Base-by-base conservation (phyloP, 805 yeast genomes). In the Tetrapisispora taiwanensis region DNA sequence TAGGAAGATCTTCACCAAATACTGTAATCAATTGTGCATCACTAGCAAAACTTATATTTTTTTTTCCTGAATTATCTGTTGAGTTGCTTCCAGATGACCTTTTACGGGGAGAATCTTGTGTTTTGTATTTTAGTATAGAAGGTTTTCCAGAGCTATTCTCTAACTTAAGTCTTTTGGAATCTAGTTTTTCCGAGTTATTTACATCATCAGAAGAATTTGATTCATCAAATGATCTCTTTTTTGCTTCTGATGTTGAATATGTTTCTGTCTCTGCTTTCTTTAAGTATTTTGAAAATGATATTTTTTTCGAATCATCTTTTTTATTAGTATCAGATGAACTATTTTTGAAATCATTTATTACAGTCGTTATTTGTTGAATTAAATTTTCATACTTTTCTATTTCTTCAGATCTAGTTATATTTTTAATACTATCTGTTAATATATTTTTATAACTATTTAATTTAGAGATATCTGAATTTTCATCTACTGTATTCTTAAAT, bases 1-100 rank as follows among this genome's bases (percentile, higher is more conserved):
- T 39, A 7, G 67, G 66, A 15, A 62, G 44, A 30, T 52, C 67
- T 28, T 62, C 65, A 45, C 67, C 67, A 45, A 52, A 62, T 2
- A 62, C 55, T 30, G 55, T 54, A 10, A 60, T 52, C 20, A 59
- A 46, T 27, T 52, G 46, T 3, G 54, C 37, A 44, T 62, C 65
- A 20, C 49, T 55, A 14, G 45, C 52, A 41, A 62, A 62, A 40
- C 55, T 54, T 14, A 60, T 57, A 24, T 26, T 34, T 22, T 5
- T 27, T 4, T 9, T 20, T 6, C 12, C 17, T 4, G 40, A 37
- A 28, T 36, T 45, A 36, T 41, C 49, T 37, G 41, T 27, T 43
- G 34, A 43, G 39, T 24, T 48, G 42, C 35, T 45, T 39, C 30
- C 30, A 30, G 40, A 43, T 20, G 37, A 22, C 17, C 19, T 28